phyloP scores from a whole-genome alignment of 73 alveolate genomes.

The Symbiodinium pilosum region DNA sequence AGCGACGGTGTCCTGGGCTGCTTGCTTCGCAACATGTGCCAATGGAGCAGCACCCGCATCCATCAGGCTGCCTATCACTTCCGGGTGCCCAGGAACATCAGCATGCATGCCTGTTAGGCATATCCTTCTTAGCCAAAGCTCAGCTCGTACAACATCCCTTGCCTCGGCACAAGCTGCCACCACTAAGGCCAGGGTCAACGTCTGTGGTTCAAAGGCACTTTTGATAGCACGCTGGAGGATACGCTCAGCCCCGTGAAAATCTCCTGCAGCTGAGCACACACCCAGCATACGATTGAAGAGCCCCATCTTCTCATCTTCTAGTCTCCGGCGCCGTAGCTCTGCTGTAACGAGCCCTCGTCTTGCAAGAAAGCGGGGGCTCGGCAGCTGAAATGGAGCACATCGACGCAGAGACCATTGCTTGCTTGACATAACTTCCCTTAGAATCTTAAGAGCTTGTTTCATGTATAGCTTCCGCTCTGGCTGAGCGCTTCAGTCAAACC shows the following conservation, averaged over 20 bases:
- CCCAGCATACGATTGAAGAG: constrained; percentile 69
- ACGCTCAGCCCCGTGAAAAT: constrained; percentile 47
- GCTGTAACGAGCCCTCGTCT: too few species aligned
- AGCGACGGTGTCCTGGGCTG: not conserved
- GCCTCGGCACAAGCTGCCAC: constrained; percentile 70
- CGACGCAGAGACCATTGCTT: too few species aligned
- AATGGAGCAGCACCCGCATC: not conserved
- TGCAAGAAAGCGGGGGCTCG: too few species aligned
- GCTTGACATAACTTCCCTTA: too few species aligned
- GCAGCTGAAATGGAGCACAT: too few species aligned
- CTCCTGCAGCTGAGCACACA: constrained; percentile 36
- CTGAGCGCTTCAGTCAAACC: too few species aligned
- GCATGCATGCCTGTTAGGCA: not conserved
- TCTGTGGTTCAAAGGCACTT: not conserved
- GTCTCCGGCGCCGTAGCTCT: not conserved
- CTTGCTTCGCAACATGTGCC: not conserved
- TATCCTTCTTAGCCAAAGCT: constrained; percentile 52
- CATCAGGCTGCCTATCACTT: not conserved
- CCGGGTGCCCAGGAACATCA: not conserved
- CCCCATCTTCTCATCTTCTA: not conserved
- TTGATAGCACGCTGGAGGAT: constrained; percentile 46
- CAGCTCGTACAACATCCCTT: constrained; percentile 50
- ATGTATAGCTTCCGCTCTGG: too few species aligned
- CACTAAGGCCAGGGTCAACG: constrained; percentile 29
- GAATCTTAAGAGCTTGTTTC: too few species aligned